Evolutionary conservation across 129 eudicot genomes (phyloP).

Genomic region (Pulicaria dysenterica): DNA sequence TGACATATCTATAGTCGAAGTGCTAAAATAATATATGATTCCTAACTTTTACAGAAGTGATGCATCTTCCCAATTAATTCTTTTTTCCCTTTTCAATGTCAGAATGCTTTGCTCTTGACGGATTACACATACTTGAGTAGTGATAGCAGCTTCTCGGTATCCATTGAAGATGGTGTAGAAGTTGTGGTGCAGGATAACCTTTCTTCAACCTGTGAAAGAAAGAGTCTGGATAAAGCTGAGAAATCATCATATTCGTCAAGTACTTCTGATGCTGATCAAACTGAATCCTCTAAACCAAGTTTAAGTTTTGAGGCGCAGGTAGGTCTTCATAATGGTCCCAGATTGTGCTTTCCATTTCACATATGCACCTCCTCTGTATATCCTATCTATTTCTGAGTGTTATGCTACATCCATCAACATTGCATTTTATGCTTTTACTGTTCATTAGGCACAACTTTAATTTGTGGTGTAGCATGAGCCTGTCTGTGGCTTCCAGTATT

Average conservation of each 20-base stretch:
- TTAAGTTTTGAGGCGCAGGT: constrained; percentile 96
- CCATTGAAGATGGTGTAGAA: constrained; percentile 82
- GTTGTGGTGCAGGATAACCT: constrained; percentile 46
- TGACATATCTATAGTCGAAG: neutral
- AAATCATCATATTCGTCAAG: constrained; percentile 34
- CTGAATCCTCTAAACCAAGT: constrained; percentile 59
- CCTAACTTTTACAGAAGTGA: neutral
- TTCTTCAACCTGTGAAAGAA: constrained; percentile 29
- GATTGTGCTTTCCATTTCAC: neutral
- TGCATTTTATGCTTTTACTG: neutral
- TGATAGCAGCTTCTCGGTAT: constrained; percentile 79
- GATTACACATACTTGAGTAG: constrained; percentile 77
- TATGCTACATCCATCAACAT: constrained; percentile 1
- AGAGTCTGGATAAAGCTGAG: constrained; percentile 37
- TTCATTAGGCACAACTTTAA: neutral
- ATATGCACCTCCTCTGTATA: constrained; percentile 4
- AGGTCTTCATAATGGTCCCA: constrained; percentile 12
- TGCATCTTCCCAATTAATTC: neutral
- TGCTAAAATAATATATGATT: constrained; percentile 9
- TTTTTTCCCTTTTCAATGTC: constrained; percentile 17
- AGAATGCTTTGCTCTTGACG: constrained; percentile 88
- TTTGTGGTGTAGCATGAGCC: constrained; percentile 1
- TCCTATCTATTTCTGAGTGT: neutral
- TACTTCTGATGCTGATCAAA: constrained; percentile 42
- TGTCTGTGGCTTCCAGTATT: neutral